Evolutionary conservation across 305 asterid genomes (phyloP), one percentile per base, ranked within the genome.

Genomic region (Solanum hybrid): DNA sequence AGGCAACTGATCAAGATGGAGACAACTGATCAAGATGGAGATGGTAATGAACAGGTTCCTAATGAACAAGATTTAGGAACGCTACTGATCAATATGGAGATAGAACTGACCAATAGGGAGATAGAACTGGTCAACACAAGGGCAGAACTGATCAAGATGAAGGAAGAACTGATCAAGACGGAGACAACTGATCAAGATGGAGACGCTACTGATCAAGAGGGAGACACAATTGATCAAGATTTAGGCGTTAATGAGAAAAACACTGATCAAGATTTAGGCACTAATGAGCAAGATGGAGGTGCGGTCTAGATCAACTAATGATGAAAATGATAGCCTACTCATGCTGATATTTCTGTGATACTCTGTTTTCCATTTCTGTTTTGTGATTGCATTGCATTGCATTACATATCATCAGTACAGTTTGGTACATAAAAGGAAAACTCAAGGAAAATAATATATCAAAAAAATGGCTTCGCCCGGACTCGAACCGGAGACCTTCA

Each of bases 401-500:
- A 32, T 32, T 32, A 22, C 73, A 65, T 65, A 8, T 65, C 24
- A 61, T 20, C 51, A 12, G 51, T 39, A 39, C 51, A 39, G 51
- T 39, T 39, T 41, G 57, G 17, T 0, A 41, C 57, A 13, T 12
- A 12, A 39, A 12, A 45, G 61, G 20, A 12, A 39, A 39, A 11
- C 14, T 10, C 41, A 38, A 10, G 10, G 12, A 45, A 15, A 57
- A 57, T 17, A 57, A 6, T 17, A 6, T 17, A 17, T 6, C 0
- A 61, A 61, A 57, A 6, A 45, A 45, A 14, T 45, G 65, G 65
- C 65, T 3, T 97, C 98, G 97, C 98, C 98, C 97, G 96, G 98
- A 39, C 37, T 97, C 94, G 96, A 96, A 95, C 98, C 95, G 97
- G 99, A 95, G 98, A 96, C 98, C 98, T 97, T 97, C 98, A 95